These are phyloP conservation scores for Ophiostoma fasciatum DNA, from an alignment of 2,329 filamentous ascomycete genomes.

Conservation along the genomic window DNA sequence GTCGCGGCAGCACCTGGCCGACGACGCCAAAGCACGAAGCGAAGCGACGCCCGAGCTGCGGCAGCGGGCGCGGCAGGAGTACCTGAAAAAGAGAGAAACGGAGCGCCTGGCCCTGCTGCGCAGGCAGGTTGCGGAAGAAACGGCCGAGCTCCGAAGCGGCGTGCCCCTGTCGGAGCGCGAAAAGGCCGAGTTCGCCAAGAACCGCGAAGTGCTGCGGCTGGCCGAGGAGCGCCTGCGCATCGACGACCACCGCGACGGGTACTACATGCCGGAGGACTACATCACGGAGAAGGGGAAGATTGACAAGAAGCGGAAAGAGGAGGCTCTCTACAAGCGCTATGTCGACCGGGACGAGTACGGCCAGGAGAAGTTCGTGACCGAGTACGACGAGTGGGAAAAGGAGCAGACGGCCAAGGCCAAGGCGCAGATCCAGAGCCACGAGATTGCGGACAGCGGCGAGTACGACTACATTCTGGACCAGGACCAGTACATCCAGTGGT, in stretches of 20 bases:
- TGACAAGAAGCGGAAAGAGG: slow-evolving; percentile 73
- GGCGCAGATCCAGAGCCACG: slow-evolving; percentile 62
- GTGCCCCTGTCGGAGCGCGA: slow-evolving; percentile 62
- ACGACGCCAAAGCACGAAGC: slow-evolving; percentile 50
- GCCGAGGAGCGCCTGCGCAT: slow-evolving; percentile 77
- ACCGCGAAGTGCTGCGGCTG: slow-evolving; percentile 65
- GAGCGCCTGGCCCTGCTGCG: slow-evolving; percentile 76
- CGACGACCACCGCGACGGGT: slow-evolving; percentile 84
- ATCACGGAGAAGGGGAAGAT: slow-evolving; percentile 88
- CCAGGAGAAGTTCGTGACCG: slow-evolving; percentile 78
- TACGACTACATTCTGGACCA: slow-evolving; percentile 94
- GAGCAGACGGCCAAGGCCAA: slow-evolving; percentile 83
- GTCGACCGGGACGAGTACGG: slow-evolving; percentile 78
- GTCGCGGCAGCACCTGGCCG: slow-evolving; percentile 46
- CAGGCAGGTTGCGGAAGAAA: slow-evolving; percentile 82
- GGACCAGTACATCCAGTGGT: slow-evolving; percentile 73
- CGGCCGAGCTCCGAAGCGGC: slow-evolving; percentile 63
- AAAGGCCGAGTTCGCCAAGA: slow-evolving; percentile 76
- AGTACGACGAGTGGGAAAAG: slow-evolving; percentile 90
- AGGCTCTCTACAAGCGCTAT: slow-evolving; percentile 80
- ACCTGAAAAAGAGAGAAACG: slow-evolving; percentile 80
- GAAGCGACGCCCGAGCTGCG: slow-evolving; percentile 69
- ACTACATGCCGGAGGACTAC: slow-evolving; percentile 86
- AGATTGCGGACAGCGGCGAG: slow-evolving; percentile 63
- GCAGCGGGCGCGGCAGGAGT: slow-evolving; percentile 75